Evolutionary conservation across 208 protist genomes (phyloP).

Genomic region (Wallacemonas sp.): DNA sequence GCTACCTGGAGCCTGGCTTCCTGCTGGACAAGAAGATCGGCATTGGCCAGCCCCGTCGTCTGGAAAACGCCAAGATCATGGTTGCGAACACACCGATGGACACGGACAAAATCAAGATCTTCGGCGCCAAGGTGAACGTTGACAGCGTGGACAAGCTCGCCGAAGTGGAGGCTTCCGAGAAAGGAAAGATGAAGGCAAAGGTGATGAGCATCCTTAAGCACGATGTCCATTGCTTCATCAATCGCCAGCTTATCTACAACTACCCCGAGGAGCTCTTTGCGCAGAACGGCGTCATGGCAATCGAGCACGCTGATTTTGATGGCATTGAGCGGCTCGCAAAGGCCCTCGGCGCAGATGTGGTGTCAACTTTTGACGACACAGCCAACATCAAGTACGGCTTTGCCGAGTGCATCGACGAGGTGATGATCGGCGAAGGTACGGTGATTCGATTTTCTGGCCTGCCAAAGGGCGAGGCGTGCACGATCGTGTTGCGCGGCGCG

Average conservation of each 20-base stretch:
- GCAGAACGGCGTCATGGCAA: constrained; percentile 95
- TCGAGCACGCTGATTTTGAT: constrained; percentile 99
- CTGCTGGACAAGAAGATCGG: constrained; percentile 99
- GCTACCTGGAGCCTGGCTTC: constrained; percentile 99
- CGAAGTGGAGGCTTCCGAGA: constrained; percentile 99
- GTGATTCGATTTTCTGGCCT: constrained; percentile 98
- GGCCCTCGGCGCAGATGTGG: constrained; percentile 97
- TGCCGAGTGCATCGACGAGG: constrained; percentile 97
- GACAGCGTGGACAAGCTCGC: constrained; percentile 95
- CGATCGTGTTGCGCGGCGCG: constrained; percentile 99
- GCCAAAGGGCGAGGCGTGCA: constrained; percentile 96
- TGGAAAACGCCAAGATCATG: constrained; percentile 99
- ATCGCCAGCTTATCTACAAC: constrained; percentile 99
- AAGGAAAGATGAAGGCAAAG: constrained; percentile 93
- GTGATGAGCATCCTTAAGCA: constrained; percentile 97
- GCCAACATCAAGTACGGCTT: constrained; percentile 95
- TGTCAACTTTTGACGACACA: constrained; percentile 99
- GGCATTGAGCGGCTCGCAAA: constrained; percentile 95
- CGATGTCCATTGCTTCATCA: constrained; percentile 99
- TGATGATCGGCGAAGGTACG: constrained; percentile 98
- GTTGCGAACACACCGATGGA: constrained; percentile 99
- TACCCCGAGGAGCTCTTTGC: constrained; percentile 99
- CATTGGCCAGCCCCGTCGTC: constrained; percentile 96
- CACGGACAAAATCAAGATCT: constrained; percentile 99
- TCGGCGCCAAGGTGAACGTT: constrained; percentile 94